A percentile compares a stretch with the other conserved stretches of the same genome.
phyloP scores from a whole-genome alignment of 2,329 filamentous ascomycete genomes.

The Sphaerulina populicola region DNA sequence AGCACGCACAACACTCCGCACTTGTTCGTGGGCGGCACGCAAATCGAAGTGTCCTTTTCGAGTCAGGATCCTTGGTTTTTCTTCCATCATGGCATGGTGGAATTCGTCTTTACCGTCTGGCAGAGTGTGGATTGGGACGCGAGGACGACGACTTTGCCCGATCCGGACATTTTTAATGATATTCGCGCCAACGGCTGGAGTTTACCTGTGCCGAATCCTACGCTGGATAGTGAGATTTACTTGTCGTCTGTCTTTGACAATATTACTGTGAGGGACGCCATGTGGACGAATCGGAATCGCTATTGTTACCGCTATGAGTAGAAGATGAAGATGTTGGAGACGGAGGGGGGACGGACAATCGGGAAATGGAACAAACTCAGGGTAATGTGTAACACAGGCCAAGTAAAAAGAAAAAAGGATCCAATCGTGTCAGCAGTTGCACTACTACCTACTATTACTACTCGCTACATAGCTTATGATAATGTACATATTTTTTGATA shows the following conservation, averaged over 20 bases:
- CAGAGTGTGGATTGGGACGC: slow-evolving; percentile 35
- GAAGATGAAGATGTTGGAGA: no score
- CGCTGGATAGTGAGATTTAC: slow-evolving; percentile 10
- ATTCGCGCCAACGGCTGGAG: slow-evolving; percentile 3
- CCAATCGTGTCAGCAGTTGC: no score
- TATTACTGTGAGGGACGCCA: slow-evolving; percentile 9
- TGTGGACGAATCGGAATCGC: slow-evolving; percentile 11
- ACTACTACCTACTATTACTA: no score
- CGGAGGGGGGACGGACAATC: no score
- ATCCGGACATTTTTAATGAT: slow-evolving; percentile 5
- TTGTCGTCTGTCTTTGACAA: slow-evolving; percentile 11
- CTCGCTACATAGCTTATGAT: no score
- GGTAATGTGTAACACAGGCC: neutral
- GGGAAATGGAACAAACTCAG: no score
- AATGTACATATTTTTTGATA: no score
- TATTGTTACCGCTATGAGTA: slow-evolving; percentile 18
- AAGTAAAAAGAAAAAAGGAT: neutral
- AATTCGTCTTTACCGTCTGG: slow-evolving; percentile 43
- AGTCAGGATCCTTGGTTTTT: slow-evolving; percentile 42
- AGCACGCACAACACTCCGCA: slow-evolving; percentile 10
- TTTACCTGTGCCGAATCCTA: slow-evolving; percentile 2
- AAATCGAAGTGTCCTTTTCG: slow-evolving; percentile 26
- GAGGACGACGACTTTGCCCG: slow-evolving; percentile 9
- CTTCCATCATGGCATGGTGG: slow-evolving; percentile 41
- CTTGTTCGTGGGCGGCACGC: slow-evolving; percentile 14